These are phyloP conservation scores for Sesbania bispinosa DNA, from an alignment of 306 rosid species.

Conservation along the genomic window DNA sequence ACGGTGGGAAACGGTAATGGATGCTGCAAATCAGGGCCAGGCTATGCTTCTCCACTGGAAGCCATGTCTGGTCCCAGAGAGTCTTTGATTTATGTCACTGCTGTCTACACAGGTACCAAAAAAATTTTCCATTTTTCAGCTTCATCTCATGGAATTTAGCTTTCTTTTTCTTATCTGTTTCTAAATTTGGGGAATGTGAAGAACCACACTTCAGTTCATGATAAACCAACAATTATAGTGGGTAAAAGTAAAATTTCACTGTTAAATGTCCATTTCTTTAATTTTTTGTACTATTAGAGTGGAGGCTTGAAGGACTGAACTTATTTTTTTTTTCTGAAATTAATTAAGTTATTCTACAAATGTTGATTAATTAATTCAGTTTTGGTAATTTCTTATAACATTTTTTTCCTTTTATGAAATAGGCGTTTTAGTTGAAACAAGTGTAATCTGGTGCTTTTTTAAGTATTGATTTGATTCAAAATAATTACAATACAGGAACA, in stretches of 20 bases:
- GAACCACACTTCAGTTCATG: background rate
- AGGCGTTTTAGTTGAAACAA: background rate
- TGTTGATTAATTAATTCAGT: background rate
- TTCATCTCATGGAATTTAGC: background rate
- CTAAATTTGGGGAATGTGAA: background rate
- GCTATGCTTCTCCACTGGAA: slow-evolving; percentile 68
- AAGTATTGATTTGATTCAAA: no score
- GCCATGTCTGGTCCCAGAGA: slow-evolving; percentile 95
- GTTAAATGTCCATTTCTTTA: background rate
- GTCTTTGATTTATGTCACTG: slow-evolving; percentile 69
- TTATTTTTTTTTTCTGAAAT: background rate
- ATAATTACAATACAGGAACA: slow-evolving; percentile 52
- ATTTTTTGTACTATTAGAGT: no score
- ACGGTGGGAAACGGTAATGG: background rate
- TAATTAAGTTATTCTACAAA: background rate
- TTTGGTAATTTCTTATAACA: background rate
- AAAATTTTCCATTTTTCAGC: no score
- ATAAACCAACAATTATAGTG: background rate
- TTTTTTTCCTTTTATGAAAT: background rate
- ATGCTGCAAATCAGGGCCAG: slow-evolving; percentile 77
- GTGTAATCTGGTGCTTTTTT: no score
- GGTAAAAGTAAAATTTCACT: no score
- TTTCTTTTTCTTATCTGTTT: no score
- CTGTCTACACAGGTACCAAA: slow-evolving; percentile 59
- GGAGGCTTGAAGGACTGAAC: background rate